These are phyloP conservation scores for Ceratocystis albifundus DNA, from an alignment of 2,329 filamentous ascomycete genomes.

Conservation along the genomic window DNA sequence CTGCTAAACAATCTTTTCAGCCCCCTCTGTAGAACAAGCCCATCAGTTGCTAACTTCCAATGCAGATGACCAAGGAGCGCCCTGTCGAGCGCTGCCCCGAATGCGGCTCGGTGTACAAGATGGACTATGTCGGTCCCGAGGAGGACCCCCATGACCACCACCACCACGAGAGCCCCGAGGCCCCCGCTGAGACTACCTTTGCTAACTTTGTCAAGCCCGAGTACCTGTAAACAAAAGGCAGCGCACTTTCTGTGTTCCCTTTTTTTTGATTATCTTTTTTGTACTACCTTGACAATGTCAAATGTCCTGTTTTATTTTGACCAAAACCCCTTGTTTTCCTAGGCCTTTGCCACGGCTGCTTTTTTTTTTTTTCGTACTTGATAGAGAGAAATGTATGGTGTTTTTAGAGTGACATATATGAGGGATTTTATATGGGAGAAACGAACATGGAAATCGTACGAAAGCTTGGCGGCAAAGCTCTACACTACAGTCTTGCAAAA, in stretches of 20 bases:
- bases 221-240: slow-evolving; percentile 56
- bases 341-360: neutral
- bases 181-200: slow-evolving; percentile 64
- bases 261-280: slow-evolving; percentile 12
- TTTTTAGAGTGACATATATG: slow-evolving; percentile 3
- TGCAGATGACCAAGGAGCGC: slow-evolving; percentile 71
- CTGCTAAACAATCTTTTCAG: neutral
- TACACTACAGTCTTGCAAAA: too few species aligned
- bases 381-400: slow-evolving; percentile 13
- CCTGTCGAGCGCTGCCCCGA: slow-evolving; percentile 91
- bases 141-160: slow-evolving; percentile 56
- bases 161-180: slow-evolving; percentile 60
- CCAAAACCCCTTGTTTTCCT: slow-evolving; percentile 1
- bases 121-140: slow-evolving; percentile 83
- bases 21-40: neutral
- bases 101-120: slow-evolving; percentile 94
- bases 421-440: neutral
- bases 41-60: neutral
- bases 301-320: slow-evolving; percentile 16
- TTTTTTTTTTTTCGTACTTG: slow-evolving; percentile 11
- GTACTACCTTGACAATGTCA: slow-evolving; percentile 13
- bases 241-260: neutral
- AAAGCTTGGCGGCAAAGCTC: neutral
- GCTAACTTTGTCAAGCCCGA: slow-evolving; percentile 91
- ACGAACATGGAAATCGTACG: neutral